Percentiles rank a stretch among this genome's conserved stretches.
These are phyloP conservation scores for Malus fusca DNA, from an alignment of 306 rosid genomes.

Conservation along the genomic window DNA sequence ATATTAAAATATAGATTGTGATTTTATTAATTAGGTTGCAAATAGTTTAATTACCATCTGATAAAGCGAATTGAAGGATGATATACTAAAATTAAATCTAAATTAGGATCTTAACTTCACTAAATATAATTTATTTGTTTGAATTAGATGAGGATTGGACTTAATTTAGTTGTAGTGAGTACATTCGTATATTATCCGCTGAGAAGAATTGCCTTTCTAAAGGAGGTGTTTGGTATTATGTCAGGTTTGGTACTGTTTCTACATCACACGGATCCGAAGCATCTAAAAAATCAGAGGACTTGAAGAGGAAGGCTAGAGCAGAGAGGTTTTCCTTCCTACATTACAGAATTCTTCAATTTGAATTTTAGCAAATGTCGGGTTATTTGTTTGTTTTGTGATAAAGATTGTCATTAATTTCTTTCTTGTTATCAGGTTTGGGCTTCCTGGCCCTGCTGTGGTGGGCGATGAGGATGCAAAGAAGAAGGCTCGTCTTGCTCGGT, in stretches of 20 bases:
- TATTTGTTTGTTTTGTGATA: not conserved
- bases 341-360: not conserved
- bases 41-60: not conserved
- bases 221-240: not conserved
- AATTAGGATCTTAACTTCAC: too few species aligned
- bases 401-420: not conserved
- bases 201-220: not conserved
- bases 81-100: not conserved
- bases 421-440: slow-evolving; percentile 57
- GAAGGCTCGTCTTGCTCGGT: slow-evolving; percentile 83
- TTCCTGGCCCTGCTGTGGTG: slow-evolving; percentile 38
- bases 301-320: slow-evolving; percentile 83
- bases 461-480: slow-evolving; percentile 62
- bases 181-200: too few species aligned
- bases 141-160: not conserved
- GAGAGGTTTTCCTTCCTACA: slow-evolving; percentile 50
- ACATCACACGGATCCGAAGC: slow-evolving; percentile 37
- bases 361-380: not conserved
- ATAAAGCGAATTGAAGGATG: not conserved
- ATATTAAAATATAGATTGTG: not conserved
- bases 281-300: slow-evolving; percentile 48
- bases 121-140: not conserved
- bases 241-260: slow-evolving; percentile 58
- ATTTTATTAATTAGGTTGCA: not conserved
- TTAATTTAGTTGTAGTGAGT: not conserved